A percentile compares a stretch with the other conserved stretches of the same genome.
These are phyloP conservation scores for Stachybotrys chlorohalonatus DNA, from an alignment of 2,329 filamentous ascomycete species.

Conservation along the genomic window DNA sequence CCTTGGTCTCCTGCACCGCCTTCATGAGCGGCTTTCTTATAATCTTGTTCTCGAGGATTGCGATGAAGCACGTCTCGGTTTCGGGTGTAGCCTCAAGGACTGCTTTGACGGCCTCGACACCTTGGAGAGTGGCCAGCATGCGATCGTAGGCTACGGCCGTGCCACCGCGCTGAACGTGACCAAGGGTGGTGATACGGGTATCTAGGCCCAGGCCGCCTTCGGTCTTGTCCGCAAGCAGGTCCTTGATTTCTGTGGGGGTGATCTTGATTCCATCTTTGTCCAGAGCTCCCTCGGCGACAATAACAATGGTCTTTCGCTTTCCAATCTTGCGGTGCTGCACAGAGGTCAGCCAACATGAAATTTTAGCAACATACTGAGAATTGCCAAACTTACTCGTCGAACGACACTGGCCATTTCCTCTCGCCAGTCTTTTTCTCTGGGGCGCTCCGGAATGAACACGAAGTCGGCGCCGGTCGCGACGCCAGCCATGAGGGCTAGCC, in stretches of 20 bases:
- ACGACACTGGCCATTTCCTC: slow-evolving; percentile 79
- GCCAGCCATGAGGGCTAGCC: slow-evolving; percentile 92
- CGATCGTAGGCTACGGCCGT: slow-evolving; percentile 89
- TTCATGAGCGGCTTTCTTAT: slow-evolving; percentile 81
- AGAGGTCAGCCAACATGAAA: background rate
- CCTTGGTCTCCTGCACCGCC: slow-evolving; percentile 78
- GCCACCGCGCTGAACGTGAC: slow-evolving; percentile 95
- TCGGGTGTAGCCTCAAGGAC: slow-evolving; percentile 84
- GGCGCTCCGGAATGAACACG: slow-evolving; percentile 93
- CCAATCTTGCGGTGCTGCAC: slow-evolving; percentile 71
- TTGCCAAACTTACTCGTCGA: slow-evolving; percentile 43
- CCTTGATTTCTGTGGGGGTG: slow-evolving; percentile 69
- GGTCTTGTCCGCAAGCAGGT: slow-evolving; percentile 70
- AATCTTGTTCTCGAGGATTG: slow-evolving; percentile 97
- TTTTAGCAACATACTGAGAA: background rate
- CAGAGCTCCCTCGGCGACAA: slow-evolving; percentile 90
- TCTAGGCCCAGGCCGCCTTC: slow-evolving; percentile 64
- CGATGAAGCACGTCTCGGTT: slow-evolving; percentile 88
- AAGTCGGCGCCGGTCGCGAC: slow-evolving; percentile 94
- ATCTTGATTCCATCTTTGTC: slow-evolving; percentile 81
- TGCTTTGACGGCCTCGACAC: slow-evolving; percentile 87
- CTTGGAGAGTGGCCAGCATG: slow-evolving; percentile 86
- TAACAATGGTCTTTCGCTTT: slow-evolving; percentile 96
- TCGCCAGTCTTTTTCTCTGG: slow-evolving; percentile 79
- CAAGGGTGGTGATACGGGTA: slow-evolving; percentile 88